Base-by-base conservation (phyloP, 257 asterid species). In the Fraxinus cuspidata region DNA sequence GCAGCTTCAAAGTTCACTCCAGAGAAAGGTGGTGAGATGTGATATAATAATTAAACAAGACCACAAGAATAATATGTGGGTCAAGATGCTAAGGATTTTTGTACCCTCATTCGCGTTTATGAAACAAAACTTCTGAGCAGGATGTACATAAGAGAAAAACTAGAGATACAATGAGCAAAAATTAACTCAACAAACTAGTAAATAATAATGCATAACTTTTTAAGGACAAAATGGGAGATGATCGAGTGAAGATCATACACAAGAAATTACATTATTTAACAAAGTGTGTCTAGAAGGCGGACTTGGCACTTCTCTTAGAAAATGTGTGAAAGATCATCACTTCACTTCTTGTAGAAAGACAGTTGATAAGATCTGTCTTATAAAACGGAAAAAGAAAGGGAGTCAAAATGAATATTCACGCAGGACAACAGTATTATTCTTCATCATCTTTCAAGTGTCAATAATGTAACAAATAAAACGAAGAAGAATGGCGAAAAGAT, bases 1-100 rank as follows among this genome's bases (percentile, higher is more conserved):
- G 80, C 72, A 75, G 81, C 69, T 72, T 63, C 27, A 63, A 63
- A 4, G 32, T 63, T 63, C 16, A 63, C 34, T 63, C 35, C 34
- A 27, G 23, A 63, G 3, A 25, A 63, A 63, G 32, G 69, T 63
- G 69, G 75, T 13, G 34, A 70, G 56, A 79, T 23, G 63, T 35
- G 35, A 66, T 25, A 38, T 16, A 66, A 75, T n/a, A 27, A 51
- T 9, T 31, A 63, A 63, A 63, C 12, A 63, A 63, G 34, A 63
- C 6, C 16, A 27, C 35, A 25, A 12, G 69, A 63, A 63, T 12
- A 25, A 10, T 25, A 27, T 63, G 29, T 6, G 35, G 35, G 69
- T 23, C 19, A 63, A 27, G 68, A 63, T 23, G 69, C 34, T 23
- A 63, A 63, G 28, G 69, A 63, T 63, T 63, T 34, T 63, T 27